Base-by-base conservation (phyloP, 2,329 filamentous ascomycete genomes). In the Uncinocarpus reesii region DNA sequence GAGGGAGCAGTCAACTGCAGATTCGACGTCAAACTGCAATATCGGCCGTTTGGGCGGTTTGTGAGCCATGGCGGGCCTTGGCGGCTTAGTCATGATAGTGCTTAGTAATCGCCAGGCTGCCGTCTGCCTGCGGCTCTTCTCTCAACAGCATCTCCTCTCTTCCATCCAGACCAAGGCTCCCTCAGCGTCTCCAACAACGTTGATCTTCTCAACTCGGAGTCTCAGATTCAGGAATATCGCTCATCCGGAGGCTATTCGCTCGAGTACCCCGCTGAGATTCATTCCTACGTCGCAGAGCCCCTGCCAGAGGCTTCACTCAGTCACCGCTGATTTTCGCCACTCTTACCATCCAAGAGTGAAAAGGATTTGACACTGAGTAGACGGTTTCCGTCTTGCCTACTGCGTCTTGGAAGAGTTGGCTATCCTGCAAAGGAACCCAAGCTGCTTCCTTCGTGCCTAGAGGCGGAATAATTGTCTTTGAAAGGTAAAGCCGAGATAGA, bases 401-500 rank as follows among this genome's bases (percentile, higher is more conserved):
- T 41, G 32, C 45, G 35, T 31, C 36, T 34, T 31, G 28, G 37
- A 34, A 47, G 35, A 18, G 24, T 47, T 41, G 45, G 45, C 35
- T 41, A 34, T 41, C 13, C 18, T 20, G 24, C 28, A 20, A 41
- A 29, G 45, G 45, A 47, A 26, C 45, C 45, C 26, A 34, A 34
- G 36, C 36, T 41, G 36, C 15, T 47, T 23, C 15, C 20, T 28
- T 46, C 23, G 24, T 18, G n/a, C 5, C 29, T 24, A 24, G 37
- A 32, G 15, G 21, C 34, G 32, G 42, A 43, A 29, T 18, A 18
- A 7, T 46, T 26, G 26, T 37, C 21, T 40, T 44, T 47, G 55
- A 62, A 66, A 67, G 65, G 65, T 67, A 67, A 66, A 62, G 57
- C 58, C 55, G 55, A 57, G 56, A 56, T 53, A 56, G 51, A 58